Evolutionary conservation across 2,329 filamentous ascomycete species (phyloP).

Genomic region (Knoxdaviesia proteae): DNA sequence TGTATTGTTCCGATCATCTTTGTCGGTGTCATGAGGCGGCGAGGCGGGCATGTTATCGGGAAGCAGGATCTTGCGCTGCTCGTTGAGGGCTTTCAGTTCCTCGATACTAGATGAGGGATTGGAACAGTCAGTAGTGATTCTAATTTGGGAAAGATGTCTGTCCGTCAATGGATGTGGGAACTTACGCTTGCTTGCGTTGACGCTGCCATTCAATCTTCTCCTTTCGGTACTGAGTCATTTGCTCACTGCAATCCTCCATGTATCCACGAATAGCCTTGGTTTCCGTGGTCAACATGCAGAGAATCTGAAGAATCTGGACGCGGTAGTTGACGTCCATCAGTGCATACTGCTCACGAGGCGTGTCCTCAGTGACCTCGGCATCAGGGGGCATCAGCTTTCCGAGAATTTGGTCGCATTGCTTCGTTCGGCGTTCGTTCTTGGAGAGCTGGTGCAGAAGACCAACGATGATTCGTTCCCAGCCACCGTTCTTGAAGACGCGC

Average conservation of each 20-base stretch:
- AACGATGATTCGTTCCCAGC: constrained; percentile 80
- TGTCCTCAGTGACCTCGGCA: constrained; percentile 53
- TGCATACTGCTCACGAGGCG: constrained; percentile 50
- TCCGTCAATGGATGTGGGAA: constrained; percentile 6
- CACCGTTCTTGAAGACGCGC: constrained; percentile 69
- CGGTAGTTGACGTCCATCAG: constrained; percentile 66
- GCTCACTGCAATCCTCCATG: constrained; percentile 78
- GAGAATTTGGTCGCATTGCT: constrained; percentile 60
- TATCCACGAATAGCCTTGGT: constrained; percentile 74
- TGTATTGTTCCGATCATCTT: constrained; percentile 37
- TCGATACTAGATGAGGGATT: constrained; percentile 31
- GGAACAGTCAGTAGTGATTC: constrained; percentile 7
- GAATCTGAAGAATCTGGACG: constrained; percentile 59
- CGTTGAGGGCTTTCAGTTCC: constrained; percentile 48
- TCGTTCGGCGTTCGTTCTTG: constrained; percentile 46
- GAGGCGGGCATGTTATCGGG: constrained; percentile 52
- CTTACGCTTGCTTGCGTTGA: constrained; percentile 45
- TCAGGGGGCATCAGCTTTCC: constrained; percentile 62
- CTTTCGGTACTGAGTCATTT: constrained; percentile 88
- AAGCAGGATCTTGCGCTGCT: constrained; percentile 50
- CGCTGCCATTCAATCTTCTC: constrained; percentile 88
- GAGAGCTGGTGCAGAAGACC: constrained; percentile 74
- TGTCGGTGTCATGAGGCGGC: constrained; percentile 27
- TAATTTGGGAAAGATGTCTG: background rate
- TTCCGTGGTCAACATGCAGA: constrained; percentile 68